Evolutionary conservation across 2,329 filamentous ascomycete species (phyloP).

Genomic region (Eurotiales sp.): DNA sequence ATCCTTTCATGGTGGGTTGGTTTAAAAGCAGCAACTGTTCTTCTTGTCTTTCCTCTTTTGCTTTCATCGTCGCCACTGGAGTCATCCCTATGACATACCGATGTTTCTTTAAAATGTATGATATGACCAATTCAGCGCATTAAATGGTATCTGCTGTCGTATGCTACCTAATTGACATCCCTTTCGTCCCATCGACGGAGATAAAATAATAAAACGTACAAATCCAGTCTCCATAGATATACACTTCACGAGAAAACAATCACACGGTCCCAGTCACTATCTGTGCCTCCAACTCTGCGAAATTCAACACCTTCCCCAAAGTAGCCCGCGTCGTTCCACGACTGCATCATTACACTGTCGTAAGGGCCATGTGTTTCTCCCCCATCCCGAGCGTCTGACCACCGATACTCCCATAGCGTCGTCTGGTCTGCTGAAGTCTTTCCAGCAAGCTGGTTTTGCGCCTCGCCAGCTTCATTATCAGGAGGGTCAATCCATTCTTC

Average conservation of each 20-base stretch:
- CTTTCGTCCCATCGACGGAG: conserved; percentile 8
- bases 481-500: conserved; percentile 70
- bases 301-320: conserved; percentile 86
- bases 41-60: conserved; percentile 1
- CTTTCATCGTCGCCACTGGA: too few relatives aligned
- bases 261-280: conserved; percentile 52
- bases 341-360: conserved; percentile 77
- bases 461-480: conserved; percentile 9
- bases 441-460: conserved; percentile 19
- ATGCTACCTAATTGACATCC: not conserved
- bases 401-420: conserved; percentile 82
- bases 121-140: conserved; percentile 13
- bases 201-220: too few relatives aligned
- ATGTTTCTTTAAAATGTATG: conserved; percentile 9
- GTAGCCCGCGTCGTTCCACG: conserved; percentile 88
- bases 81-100: too few relatives aligned
- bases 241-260: conserved; percentile 48
- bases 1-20: conserved; percentile 9
- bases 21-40: conserved; percentile 7
- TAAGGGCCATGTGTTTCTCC: conserved; percentile 81
- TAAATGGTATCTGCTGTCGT: conserved; percentile 11
- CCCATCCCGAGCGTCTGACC: conserved; percentile 82
- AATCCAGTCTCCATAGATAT: conserved; percentile 13
- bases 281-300: conserved; percentile 51
- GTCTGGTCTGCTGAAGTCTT: conserved; percentile 22